A percentile compares a stretch with the other conserved stretches of the same genome.
Conservation (phyloP, 768 basidiomycete species). For the Hygrocybe punicea region DNA sequence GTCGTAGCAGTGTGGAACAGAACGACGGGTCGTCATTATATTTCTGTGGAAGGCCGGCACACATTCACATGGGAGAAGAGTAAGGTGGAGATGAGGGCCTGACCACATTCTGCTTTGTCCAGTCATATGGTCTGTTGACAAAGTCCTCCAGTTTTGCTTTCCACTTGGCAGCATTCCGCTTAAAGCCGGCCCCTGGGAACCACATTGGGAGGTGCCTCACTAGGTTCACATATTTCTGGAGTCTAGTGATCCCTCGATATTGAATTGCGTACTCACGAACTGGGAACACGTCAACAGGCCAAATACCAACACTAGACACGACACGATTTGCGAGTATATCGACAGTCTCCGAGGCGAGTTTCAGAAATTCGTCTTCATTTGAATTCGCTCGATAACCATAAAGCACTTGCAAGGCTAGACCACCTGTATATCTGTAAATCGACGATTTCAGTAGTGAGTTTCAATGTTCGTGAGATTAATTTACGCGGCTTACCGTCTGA, state of each 20-base stretch:
- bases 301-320: slow-evolving; percentile 30
- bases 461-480: slow-evolving; percentile 34
- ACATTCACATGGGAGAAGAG: neutral
- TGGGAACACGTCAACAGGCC: slow-evolving; percentile 37
- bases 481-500: slow-evolving; percentile 26
- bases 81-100: neutral
- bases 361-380: slow-evolving; percentile 28
- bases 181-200: slow-evolving; percentile 43
- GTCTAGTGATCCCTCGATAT: neutral
- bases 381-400: slow-evolving; percentile 44
- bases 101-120: slow-evolving; percentile 17
- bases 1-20: slow-evolving; percentile 53
- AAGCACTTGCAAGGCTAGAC: slow-evolving; percentile 40
- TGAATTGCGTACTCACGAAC: slow-evolving; percentile 9
- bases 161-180: slow-evolving; percentile 38
- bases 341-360: slow-evolving; percentile 27
- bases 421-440: slow-evolving; percentile 27
- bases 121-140: slow-evolving; percentile 17
- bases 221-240: neutral
- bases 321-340: slow-evolving; percentile 25
- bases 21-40: slow-evolving; percentile 41
- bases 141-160: slow-evolving; percentile 30
- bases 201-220: slow-evolving; percentile 25
- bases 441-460: neutral
- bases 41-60: slow-evolving; percentile 31